Conservation (phyloP, 805 yeast genomes). For the Kodamaea sagamina region DNA sequence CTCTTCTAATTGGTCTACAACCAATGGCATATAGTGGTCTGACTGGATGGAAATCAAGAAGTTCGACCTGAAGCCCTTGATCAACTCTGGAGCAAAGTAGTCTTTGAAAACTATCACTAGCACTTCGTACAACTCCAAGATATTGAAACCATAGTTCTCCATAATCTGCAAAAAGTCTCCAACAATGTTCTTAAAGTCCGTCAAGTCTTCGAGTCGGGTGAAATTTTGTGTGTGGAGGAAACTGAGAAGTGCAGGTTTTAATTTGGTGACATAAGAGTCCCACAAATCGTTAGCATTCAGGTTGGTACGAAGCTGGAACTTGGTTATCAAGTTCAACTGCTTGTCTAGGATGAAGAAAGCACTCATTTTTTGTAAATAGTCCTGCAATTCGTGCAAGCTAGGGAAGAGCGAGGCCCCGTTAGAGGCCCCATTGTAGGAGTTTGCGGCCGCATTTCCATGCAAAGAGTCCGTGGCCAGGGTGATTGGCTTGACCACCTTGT, state of each 20-base stretch:
- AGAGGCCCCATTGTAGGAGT: not conserved
- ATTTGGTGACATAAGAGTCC: constrained; percentile 62
- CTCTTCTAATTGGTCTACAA: constrained; percentile 57
- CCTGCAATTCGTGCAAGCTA: constrained; percentile 44
- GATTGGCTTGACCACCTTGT: constrained; percentile 67
- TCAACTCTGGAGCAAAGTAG: constrained; percentile 57
- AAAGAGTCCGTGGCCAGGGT: constrained; percentile 34
- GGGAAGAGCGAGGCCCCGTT: constrained; percentile 27
- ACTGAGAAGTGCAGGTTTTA: constrained; percentile 57
- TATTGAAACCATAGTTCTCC: constrained; percentile 68
- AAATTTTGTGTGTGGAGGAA: constrained; percentile 44
- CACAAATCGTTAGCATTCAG: constrained; percentile 71
- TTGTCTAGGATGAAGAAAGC: constrained; percentile 82
- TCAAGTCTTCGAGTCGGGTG: constrained; percentile 39
- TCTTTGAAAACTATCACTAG: constrained; percentile 57
- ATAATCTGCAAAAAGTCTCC: constrained; percentile 75
- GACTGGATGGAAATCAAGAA: constrained; percentile 65
- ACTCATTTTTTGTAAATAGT: constrained; percentile 59
- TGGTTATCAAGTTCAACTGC: constrained; percentile 62
- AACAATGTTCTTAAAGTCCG: constrained; percentile 58
- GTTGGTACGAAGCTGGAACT: constrained; percentile 61
- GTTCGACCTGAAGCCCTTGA: constrained; percentile 56
- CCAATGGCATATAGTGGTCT: constrained; percentile 89
- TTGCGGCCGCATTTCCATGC: constrained; percentile 18
- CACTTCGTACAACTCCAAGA: constrained; percentile 60